phyloP scores from a whole-genome alignment of 768 basidiomycete species.

The Tricholoma sp. region DNA sequence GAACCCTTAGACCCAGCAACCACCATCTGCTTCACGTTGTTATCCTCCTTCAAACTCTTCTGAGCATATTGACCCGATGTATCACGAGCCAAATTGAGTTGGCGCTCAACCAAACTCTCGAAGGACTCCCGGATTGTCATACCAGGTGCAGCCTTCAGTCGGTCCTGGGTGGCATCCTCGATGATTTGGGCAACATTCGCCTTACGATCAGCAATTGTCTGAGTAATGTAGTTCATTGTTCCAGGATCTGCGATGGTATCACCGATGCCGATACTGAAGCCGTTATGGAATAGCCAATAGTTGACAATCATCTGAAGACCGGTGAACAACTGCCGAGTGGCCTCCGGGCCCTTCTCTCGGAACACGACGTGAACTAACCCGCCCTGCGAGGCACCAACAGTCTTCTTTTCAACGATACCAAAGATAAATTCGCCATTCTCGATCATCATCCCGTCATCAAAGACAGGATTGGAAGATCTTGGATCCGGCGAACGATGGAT shows the following conservation, averaged over 20 bases:
- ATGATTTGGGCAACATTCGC: constrained; percentile 73
- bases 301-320: constrained; percentile 95
- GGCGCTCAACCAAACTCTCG: constrained; percentile 86
- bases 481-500: constrained; percentile 78
- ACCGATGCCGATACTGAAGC: constrained; percentile 98
- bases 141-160: constrained; percentile 85
- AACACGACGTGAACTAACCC: constrained; percentile 96
- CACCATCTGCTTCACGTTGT: constrained; percentile 99
- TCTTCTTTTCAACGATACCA: constrained; percentile 97
- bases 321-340: constrained; percentile 84
- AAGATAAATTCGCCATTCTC: constrained; percentile 96
- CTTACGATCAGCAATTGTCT: constrained; percentile 80
- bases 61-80: constrained; percentile 95
- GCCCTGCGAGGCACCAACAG: constrained; percentile 93
- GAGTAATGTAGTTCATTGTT: constrained; percentile 84
- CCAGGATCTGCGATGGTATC: constrained; percentile 92
- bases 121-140: constrained; percentile 99
- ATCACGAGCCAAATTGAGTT: constrained; percentile 94
- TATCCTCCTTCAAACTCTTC: constrained; percentile 95
- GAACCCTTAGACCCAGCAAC: constrained; percentile 98
- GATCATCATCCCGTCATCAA: constrained; percentile 92
- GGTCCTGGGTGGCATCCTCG: constrained; percentile 78
- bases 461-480: constrained; percentile 72
- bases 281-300: constrained; percentile 98
- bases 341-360: constrained; percentile 94